Evolutionary conservation across 257 asterid species (phyloP), one percentile per base, ranked within the genome.

Genomic region (Leptodermis oblonga): DNA sequence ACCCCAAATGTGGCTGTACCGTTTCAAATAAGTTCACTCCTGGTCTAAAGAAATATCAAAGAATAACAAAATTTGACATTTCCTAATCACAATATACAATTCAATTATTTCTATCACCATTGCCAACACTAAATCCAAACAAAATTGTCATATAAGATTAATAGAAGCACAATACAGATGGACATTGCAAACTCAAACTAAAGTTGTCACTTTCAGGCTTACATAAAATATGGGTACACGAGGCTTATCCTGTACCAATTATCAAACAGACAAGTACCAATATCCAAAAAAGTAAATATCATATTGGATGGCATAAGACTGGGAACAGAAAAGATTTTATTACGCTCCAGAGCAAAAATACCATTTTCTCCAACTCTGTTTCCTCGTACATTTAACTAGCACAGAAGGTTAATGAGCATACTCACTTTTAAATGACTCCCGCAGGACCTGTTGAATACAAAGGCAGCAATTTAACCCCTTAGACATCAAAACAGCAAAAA

Each of bases 351-450:
- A 23, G 30, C 20, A 30, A 53, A 49, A 37, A 18, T 52, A 67
- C 23, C 61, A 10, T 25, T 61, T 36, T n/a, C 63, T 60, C 39
- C 22, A n/a, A 9, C 33, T 31, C 36, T 18, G 34, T 5, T 56
- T 25, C 36, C 46, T 48, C 13, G 9, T 13, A 63, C n/a, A 48
- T 33, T 33, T 43, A 37, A 53, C 48, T 26, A 66, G 7, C 18
- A 39, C 25, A 68, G n/a, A 53, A 56, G 65, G 15, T 46, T 22
- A 13, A 39, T 11, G 42, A 76, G 36, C 42, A 30, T 23, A 68
- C 85, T 75, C 77, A 86, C 96, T 88, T 74, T 82, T 80, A 71
- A 69, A 87, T 74, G 81, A 80, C 77, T 92, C 96, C 76, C 98
- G 90, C 45, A 82, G 77, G 70, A 79, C 87, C 97, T 91, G 91